These are phyloP conservation scores for Wickerhamiella azyma DNA, from an alignment of 805 yeast genomes.

Conservation along the genomic window DNA sequence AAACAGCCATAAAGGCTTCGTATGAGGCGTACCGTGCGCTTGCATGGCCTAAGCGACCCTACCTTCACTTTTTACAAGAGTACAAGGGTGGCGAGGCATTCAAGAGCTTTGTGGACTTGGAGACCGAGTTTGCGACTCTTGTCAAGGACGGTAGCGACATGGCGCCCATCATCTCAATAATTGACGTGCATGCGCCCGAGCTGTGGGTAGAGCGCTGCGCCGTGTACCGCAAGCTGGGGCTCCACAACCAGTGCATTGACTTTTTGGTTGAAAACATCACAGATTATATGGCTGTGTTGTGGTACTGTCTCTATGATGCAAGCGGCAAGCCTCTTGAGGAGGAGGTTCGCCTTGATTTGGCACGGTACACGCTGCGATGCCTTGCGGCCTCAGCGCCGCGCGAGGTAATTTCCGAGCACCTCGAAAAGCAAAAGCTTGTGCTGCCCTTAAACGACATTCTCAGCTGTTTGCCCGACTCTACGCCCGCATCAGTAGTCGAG, in stretches of 20 bases:
- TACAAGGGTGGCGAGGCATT: slow-evolving; percentile 16
- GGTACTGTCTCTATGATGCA: slow-evolving; percentile 22
- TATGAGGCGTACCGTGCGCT: slow-evolving; percentile 20
- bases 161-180: slow-evolving; percentile 11
- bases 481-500: not conserved
- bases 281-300: slow-evolving; percentile 26
- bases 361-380: not conserved
- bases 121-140: slow-evolving; percentile 14
- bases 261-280: slow-evolving; percentile 22
- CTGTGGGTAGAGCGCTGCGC: slow-evolving; percentile 25
- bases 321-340: slow-evolving; percentile 2
- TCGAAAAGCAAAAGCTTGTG: slow-evolving; percentile 5
- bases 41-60: slow-evolving; percentile 24
- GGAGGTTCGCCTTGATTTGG: slow-evolving; percentile 1
- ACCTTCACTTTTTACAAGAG: slow-evolving; percentile 7
- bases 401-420: slow-evolving; percentile 5
- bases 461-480: not conserved
- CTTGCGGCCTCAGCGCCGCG: slow-evolving; percentile 1
- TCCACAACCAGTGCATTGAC: slow-evolving; percentile 24
- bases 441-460: slow-evolving; percentile 1
- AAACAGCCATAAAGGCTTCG: slow-evolving; percentile 14
- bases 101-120: slow-evolving; percentile 16
- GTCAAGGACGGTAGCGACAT: slow-evolving; percentile 9
- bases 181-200: slow-evolving; percentile 18
- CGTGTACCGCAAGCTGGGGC: slow-evolving; percentile 23